Evolutionary conservation across 2,329 filamentous ascomycete species (phyloP).

Genomic region (Periconia macrospinosa): DNA sequence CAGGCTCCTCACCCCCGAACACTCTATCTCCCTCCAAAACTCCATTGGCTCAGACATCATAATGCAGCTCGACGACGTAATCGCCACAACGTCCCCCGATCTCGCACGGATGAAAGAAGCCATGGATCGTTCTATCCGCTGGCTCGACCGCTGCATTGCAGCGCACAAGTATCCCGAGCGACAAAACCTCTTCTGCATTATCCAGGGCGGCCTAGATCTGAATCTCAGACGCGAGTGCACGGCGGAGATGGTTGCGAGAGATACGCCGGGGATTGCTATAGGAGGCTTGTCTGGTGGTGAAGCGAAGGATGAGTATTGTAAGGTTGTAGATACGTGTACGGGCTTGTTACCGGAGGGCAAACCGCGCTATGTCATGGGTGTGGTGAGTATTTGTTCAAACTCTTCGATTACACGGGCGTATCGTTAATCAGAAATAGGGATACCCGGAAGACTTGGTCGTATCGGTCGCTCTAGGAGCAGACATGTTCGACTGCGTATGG

Average conservation of each 20-base stretch:
- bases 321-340: conserved; percentile 86
- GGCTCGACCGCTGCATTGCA: conserved; percentile 92
- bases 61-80: conserved; percentile 98
- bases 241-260: conserved; percentile 79
- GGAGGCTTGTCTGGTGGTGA: conserved; percentile 94
- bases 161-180: conserved; percentile 80
- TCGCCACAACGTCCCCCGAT: conserved; percentile 94
- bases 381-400: conserved; percentile 52
- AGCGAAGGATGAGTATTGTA: conserved; percentile 89
- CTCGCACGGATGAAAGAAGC: conserved; percentile 85
- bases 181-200: conserved; percentile 98
- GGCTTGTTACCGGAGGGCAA: conserved; percentile 82
- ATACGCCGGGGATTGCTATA: conserved; percentile 96
- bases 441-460: conserved; percentile 96
- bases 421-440: conserved; percentile 55
- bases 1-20: conserved; percentile 84
- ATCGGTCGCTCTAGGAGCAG: conserved; percentile 88
- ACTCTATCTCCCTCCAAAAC: conserved; percentile 94
- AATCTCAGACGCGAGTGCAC: conserved; percentile 85
- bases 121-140: conserved; percentile 91
- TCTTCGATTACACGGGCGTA: not conserved
- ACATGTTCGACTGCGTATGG: conserved; percentile 99
- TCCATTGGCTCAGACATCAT: conserved; percentile 98
- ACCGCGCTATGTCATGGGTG: conserved; percentile 98
- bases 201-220: conserved; percentile 90